phyloP scores from a whole-genome alignment of 2,329 filamentous ascomycete species.

The Rhytidhysteron rufulum region DNA sequence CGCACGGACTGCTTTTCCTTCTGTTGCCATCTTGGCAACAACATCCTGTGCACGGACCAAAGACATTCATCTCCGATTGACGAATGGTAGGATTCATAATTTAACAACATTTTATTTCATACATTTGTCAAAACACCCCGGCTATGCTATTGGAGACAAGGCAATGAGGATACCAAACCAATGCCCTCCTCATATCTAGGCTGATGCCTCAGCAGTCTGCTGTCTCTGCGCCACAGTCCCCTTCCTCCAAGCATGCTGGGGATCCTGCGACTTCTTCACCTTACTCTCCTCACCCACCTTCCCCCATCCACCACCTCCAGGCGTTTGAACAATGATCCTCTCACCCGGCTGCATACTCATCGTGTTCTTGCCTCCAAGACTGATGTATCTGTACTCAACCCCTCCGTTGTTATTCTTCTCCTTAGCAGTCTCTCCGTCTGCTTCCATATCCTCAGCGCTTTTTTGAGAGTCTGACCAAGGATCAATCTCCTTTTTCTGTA shows the following conservation, averaged over 20 bases:
- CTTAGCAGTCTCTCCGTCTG: slow-evolving; percentile 15
- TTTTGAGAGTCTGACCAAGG: slow-evolving; percentile 15
- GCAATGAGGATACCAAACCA: too few relatives aligned
- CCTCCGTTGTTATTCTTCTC: slow-evolving; percentile 36
- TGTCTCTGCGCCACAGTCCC: slow-evolving; percentile 56
- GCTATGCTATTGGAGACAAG: too few relatives aligned
- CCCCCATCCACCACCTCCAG: slow-evolving; percentile 78
- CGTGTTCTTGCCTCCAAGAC: slow-evolving; percentile 75
- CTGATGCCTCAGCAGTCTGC: slow-evolving; percentile 46
- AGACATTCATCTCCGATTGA: too few relatives aligned
- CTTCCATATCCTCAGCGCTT: slow-evolving; percentile 11
- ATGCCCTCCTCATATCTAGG: slow-evolving; percentile 1
- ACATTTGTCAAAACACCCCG: too few relatives aligned
- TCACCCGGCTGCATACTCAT: slow-evolving; percentile 73
- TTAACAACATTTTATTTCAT: too few relatives aligned
- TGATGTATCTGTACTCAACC: slow-evolving; percentile 60
- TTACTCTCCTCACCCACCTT: slow-evolving; percentile 55
- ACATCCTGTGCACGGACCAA: too few relatives aligned
- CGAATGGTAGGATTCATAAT: too few relatives aligned
- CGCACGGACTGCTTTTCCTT: not conserved
- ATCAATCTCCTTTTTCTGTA: slow-evolving; percentile 37
- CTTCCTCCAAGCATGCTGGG: slow-evolving; percentile 56
- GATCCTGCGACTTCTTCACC: slow-evolving; percentile 52
- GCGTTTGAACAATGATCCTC: slow-evolving; percentile 72
- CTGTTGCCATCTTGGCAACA: not conserved